Evolutionary conservation across 148 eudicot species (phyloP).

Genomic region (Chenopodium formosanum): DNA sequence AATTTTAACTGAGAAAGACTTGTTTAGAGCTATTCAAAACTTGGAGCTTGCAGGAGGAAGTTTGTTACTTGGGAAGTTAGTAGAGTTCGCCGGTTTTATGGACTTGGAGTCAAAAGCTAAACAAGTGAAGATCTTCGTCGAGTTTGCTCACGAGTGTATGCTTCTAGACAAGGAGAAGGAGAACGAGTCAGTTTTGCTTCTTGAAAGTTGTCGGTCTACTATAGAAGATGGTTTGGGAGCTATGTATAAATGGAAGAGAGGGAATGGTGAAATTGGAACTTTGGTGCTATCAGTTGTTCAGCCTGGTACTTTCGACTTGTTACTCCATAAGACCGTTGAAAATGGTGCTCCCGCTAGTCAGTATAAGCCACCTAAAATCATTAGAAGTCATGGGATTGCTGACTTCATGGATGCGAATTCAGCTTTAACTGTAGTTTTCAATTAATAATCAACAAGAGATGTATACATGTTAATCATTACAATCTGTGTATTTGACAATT

Average conservation of each 20-base stretch:
- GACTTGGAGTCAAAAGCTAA: conserved; percentile 21
- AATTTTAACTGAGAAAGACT: conserved; percentile 40
- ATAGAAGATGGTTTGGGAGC: conserved; percentile 41
- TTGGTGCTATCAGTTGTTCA: conserved; percentile 28
- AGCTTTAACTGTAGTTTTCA: conserved; percentile 18
- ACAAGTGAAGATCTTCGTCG: conserved; percentile 34
- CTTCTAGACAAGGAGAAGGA: conserved; percentile 21
- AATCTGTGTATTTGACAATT: neutral
- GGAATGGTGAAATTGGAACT: conserved; percentile 30
- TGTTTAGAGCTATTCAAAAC: conserved; percentile 29
- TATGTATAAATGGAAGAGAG: conserved; percentile 31
- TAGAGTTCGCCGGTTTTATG: conserved; percentile 31
- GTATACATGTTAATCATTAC: neutral
- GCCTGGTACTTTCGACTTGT: conserved; percentile 32
- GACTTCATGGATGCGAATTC: conserved; percentile 33
- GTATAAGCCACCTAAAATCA: conserved; percentile 45
- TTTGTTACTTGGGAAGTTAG: conserved; percentile 9
- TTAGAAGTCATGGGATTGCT: conserved; percentile 28
- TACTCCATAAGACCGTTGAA: conserved; percentile 30
- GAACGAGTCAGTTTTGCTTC: conserved; percentile 13
- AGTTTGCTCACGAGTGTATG: conserved; percentile 24
- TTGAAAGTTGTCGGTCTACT: conserved; percentile 26
- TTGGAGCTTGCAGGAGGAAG: conserved; percentile 24
- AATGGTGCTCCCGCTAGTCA: conserved; percentile 44
- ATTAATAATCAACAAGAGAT: neutral